Evolutionary conservation across 2,329 filamentous ascomycete genomes (phyloP).

Genomic region (Nannizzia gypsea): DNA sequence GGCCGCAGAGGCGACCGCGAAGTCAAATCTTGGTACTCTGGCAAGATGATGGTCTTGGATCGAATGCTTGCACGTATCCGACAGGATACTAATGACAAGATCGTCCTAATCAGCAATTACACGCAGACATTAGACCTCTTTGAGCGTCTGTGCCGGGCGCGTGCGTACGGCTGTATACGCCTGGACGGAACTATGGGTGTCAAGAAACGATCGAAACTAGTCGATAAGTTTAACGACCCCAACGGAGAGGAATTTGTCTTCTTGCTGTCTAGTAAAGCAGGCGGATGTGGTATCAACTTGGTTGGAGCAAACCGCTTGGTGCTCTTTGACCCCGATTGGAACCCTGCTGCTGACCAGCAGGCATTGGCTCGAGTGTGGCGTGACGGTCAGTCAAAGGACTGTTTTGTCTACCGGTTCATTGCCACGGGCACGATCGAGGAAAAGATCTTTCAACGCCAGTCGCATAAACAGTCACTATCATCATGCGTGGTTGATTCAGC

Average conservation of each 20-base stretch:
- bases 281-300: conserved; percentile 89
- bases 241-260: conserved; percentile 85
- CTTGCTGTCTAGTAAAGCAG: conserved; percentile 90
- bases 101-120: conserved; percentile 97
- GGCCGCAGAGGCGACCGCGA: conserved; percentile 80
- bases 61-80: conserved; percentile 93
- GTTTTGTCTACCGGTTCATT: conserved; percentile 99
- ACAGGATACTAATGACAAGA: conserved; percentile 96
- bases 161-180: conserved; percentile 72
- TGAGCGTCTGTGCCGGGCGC: conserved; percentile 73
- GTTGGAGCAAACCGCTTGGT: conserved; percentile 91
- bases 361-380: conserved; percentile 95
- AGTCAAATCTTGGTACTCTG: conserved; percentile 89
- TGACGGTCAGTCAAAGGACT: conserved; percentile 98
- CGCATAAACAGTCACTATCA: conserved; percentile 92
- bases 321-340: conserved; percentile 96
- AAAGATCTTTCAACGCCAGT: conserved; percentile 98
- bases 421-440: conserved; percentile 96
- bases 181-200: conserved; percentile 97
- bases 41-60: conserved; percentile 97
- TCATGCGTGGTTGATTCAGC: conserved; percentile 93
- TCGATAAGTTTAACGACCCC: conserved; percentile 95
- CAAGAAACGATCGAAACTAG: conserved; percentile 90
- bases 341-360: conserved; percentile 93
- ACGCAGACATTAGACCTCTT: conserved; percentile 93